These are phyloP conservation scores for Raddia distichophylla DNA, from an alignment of 176 grass and related monocot genomes.

Conservation along the genomic window DNA sequence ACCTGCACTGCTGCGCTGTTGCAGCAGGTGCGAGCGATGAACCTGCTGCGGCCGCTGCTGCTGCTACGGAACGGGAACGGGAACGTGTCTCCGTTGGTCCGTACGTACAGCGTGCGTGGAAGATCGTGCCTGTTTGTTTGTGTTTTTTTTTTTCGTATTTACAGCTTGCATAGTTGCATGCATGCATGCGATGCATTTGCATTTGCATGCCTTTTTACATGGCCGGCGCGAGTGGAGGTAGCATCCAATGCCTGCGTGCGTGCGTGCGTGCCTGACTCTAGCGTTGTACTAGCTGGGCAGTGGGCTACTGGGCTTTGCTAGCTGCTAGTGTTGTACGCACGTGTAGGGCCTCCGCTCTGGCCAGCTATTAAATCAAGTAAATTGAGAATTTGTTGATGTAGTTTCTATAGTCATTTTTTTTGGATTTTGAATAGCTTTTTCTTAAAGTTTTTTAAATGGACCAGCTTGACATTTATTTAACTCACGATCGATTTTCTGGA, in stretches of 20 bases:
- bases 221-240: slow-evolving; percentile 30
- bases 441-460: too few species aligned
- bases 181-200: slow-evolving; percentile 27
- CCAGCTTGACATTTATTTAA: too few species aligned
- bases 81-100: not conserved
- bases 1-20: too few species aligned
- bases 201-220: slow-evolving; percentile 29
- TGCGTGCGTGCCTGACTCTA: not conserved
- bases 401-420: too few species aligned
- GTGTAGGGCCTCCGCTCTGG: not conserved
- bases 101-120: slow-evolving; percentile 20
- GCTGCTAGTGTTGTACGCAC: not conserved
- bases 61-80: not conserved
- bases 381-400: too few species aligned
- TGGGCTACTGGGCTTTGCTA: not conserved
- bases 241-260: slow-evolving; percentile 47
- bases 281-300: not conserved
- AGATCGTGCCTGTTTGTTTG: slow-evolving; percentile 14
- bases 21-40: not conserved
- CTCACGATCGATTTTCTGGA: too few species aligned
- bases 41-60: not conserved
- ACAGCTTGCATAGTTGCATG: slow-evolving; percentile 17
- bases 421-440: too few species aligned
- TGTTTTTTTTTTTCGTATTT: not conserved
- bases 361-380: too few species aligned